Conservation (phyloP, 2,329 filamentous ascomycete species). For the Epichloe brachyelytri region DNA sequence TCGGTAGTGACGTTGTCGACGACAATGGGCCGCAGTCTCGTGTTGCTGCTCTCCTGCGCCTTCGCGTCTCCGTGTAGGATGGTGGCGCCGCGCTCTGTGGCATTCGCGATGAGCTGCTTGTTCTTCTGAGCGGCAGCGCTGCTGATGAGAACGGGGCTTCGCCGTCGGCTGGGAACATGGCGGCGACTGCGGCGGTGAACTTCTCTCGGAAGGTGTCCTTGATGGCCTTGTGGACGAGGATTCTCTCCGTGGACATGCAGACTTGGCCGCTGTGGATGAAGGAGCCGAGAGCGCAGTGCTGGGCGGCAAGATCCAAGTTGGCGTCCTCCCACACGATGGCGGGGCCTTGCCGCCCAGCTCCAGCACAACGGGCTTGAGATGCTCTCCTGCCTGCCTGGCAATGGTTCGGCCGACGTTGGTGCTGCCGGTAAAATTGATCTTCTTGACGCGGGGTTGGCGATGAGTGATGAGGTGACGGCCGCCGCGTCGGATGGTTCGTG, state of each 20-base stretch:
- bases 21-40: constrained; percentile 49
- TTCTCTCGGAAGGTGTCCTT: constrained; percentile 32
- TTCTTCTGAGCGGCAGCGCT: constrained; percentile 53
- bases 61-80: constrained; percentile 27
- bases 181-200: constrained; percentile 25
- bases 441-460: constrained; percentile 56
- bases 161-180: constrained; percentile 39
- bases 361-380: constrained; percentile 67
- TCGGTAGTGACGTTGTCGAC: constrained; percentile 44
- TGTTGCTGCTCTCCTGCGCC: constrained; percentile 18
- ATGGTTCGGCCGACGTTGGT: constrained; percentile 64
- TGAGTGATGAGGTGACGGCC: constrained; percentile 51
- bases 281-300: constrained; percentile 53
- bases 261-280: constrained; percentile 69
- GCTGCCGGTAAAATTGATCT: constrained; percentile 79
- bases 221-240: constrained; percentile 43
- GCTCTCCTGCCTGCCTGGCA: constrained; percentile 52
- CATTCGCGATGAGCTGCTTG: constrained; percentile 52
- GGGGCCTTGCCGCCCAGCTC: constrained; percentile 74
- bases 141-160: constrained; percentile 58
- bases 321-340: constrained; percentile 73
- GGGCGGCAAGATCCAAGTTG: constrained; percentile 57
- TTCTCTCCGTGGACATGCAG: constrained; percentile 74
- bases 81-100: constrained; percentile 51
- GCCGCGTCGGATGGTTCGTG: constrained; percentile 52